Base-by-base conservation (phyloP, 2,329 filamentous ascomycete species). In the Gaeumannomyces tritici region DNA sequence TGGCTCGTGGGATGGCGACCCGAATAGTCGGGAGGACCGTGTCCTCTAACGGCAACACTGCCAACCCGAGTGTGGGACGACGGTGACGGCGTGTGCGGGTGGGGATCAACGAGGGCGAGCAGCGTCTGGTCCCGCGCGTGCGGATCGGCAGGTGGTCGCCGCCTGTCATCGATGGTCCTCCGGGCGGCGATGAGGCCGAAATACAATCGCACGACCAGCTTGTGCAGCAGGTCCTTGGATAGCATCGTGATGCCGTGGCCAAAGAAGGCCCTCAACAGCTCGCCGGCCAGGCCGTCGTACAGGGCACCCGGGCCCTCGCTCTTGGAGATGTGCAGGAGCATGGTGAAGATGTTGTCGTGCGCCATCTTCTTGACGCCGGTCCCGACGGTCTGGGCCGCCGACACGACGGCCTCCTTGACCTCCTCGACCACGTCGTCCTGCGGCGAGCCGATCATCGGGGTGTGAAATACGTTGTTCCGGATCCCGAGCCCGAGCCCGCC, bases 241-340 rank as follows among this genome's bases (percentile, higher is more conserved):
- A 93, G 77, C 90, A 96, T 96, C 1, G 91, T 93, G 61, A 92
- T 82, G 0, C 92, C 92, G 69, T 96, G 91, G 27, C 86, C 87
- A 69, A 96, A 87, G 75, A 96, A 96, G 0, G 89, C 89, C 69
- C 92, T 93, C 11, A 93, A 74, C 3, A 96, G 80, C 73, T 96
- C 90, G 5, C 87, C 89, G 18, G 80, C 81, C 0, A 96, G 77
- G 6, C 91, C 92, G 59, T 89, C 84, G 70, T 96, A 96, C 11
- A 96, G 75, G 0, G 86, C 88, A 4, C 72, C 71, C 0, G 87
- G 64, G 0, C 92, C 92, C 69, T 96, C 90, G 0, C 76, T 79
- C 57, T 79, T 81, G 35, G 80, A 76, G 51, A 85, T 84, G 26
- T 80, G 77, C 28, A 85, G 66, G 26, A 92, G 81, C 11, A 83